Evolutionary conservation across 2,329 filamentous ascomycete genomes (phyloP).

Genomic region (Monilinia vaccinii-corymbosi): DNA sequence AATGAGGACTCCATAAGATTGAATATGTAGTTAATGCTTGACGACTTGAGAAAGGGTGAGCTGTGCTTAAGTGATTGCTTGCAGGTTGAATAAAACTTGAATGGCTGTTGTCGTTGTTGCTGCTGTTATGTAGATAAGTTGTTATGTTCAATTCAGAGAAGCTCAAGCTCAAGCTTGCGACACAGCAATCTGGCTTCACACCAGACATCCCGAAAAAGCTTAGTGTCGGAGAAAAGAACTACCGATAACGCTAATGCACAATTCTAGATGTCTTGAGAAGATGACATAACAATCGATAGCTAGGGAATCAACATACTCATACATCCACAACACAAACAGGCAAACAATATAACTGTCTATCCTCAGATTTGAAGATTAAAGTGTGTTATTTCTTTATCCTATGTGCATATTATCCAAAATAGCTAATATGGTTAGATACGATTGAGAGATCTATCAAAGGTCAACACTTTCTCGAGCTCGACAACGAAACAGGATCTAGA

Average conservation of each 20-base stretch:
- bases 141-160: not conserved
- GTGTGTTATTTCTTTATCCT: not conserved
- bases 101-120: not conserved
- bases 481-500: not conserved
- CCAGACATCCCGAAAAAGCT: not conserved
- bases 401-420: not conserved
- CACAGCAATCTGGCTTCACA: slow-evolving; percentile 17
- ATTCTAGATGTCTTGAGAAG: not conserved
- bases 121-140: not conserved
- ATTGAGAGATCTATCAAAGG: not conserved
- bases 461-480: too few relatives aligned
- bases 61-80: not conserved
- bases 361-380: not conserved
- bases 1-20: slow-evolving; percentile 69
- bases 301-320: not conserved
- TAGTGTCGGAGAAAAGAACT: slow-evolving; percentile 13
- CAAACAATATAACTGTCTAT: not conserved
- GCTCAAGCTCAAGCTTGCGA: slow-evolving; percentile 12
- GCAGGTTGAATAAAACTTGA: not conserved
- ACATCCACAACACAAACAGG: not conserved
- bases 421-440: not conserved
- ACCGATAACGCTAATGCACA: slow-evolving; percentile 13
- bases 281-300: slow-evolving; percentile 2
- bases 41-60: not conserved
- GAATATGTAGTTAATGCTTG: slow-evolving; percentile 1